Evolutionary conservation across 352 stramenopile species (phyloP), one percentile per base, ranked within the genome.

Genomic region (Phytophthora fragariaefolia): DNA sequence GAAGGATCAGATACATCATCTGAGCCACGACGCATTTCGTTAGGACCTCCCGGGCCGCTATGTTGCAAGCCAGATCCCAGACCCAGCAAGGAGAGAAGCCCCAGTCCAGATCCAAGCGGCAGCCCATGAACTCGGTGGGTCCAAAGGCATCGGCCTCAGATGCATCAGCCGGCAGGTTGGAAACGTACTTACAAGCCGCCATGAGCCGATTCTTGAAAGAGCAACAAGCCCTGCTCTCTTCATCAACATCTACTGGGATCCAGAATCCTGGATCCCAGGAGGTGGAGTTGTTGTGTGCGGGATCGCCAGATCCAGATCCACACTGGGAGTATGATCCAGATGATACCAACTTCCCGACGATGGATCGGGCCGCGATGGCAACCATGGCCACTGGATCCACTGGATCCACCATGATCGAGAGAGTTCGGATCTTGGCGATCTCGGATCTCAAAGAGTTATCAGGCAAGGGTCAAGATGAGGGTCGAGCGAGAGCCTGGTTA

Each of bases 391-490:
- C 32, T 2, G n/a, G 20, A 23, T 13, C 26, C 4, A 20, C 30
- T 38, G 15, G 30, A 0, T n/a, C 20, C 5, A 12, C 10, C 15
- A 1, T 36, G 13, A 18, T 34, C 3, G 10, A 23, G 36, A 32
- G 34, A 10, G 36, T 58, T 6, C 8, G 51, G 17, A 49, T 58
- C 20, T 40, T 34, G 5, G 51, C 51, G 51, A 38, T 58, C 34
- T 58, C 34, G 20, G 51, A 58, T 36, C 34, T 58, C 12, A 58
- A 48, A 15, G 51, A 58, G 51, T 58, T 58, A 22, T 36, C 47
- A 12, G 47, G 47, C 2, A 38, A 40, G n/a, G 47, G 40, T 10
- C 47, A 53, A 1, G 47, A 53, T 3, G 47, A 40, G 17, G 47
- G 40, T 53, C 47, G 47, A 6, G 47, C 47, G 6, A 18, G 47